phyloP scores from a whole-genome alignment of 2,329 filamentous ascomycete genomes.

The Penicillium sp. region DNA sequence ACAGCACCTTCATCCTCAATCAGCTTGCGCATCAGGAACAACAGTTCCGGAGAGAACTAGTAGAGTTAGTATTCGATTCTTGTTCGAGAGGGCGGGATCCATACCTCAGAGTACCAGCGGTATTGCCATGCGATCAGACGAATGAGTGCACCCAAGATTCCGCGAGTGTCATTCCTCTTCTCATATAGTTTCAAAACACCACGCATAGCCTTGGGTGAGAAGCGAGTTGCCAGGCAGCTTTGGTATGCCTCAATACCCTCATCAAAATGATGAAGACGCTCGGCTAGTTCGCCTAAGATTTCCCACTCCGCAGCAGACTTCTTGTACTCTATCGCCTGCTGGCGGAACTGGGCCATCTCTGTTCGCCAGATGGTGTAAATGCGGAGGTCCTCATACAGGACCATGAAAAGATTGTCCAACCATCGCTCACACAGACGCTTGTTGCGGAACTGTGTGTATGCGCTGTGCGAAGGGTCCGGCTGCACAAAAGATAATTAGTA shows the following conservation, averaged over 20 bases:
- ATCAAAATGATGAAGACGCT: slow-evolving; percentile 86
- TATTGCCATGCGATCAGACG: slow-evolving; percentile 97
- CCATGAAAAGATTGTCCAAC: slow-evolving; percentile 99
- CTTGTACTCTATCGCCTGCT: slow-evolving; percentile 92
- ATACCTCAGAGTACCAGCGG: slow-evolving; percentile 93
- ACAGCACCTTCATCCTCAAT: slow-evolving; percentile 98
- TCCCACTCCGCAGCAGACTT: slow-evolving; percentile 98
- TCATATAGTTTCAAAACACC: slow-evolving; percentile 82
- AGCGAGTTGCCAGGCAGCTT: slow-evolving; percentile 80
- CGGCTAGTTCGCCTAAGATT: slow-evolving; percentile 88
- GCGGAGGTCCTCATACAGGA: slow-evolving; percentile 93
- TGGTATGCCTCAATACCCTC: slow-evolving; percentile 94
- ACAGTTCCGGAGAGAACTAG: slow-evolving; percentile 84
- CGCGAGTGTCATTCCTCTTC: slow-evolving; percentile 73
- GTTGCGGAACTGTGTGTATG: slow-evolving; percentile 90
- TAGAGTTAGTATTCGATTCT: slow-evolving; percentile 18
- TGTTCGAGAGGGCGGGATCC: slow-evolving; percentile 13
- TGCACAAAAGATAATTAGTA: slow-evolving; percentile 35
- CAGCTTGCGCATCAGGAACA: slow-evolving; percentile 83
- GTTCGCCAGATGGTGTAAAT: slow-evolving; percentile 99
- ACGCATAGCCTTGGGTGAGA: slow-evolving; percentile 87
- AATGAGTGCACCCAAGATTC: slow-evolving; percentile 82
- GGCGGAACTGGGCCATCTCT: slow-evolving; percentile 92
- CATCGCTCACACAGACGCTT: slow-evolving; percentile 96
- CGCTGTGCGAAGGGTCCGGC: slow-evolving; percentile 65